Percentiles rank a stretch among this genome's conserved stretches.
Conservation (phyloP, 352 stramenopile species). For the Phytopythium aichiense region DNA sequence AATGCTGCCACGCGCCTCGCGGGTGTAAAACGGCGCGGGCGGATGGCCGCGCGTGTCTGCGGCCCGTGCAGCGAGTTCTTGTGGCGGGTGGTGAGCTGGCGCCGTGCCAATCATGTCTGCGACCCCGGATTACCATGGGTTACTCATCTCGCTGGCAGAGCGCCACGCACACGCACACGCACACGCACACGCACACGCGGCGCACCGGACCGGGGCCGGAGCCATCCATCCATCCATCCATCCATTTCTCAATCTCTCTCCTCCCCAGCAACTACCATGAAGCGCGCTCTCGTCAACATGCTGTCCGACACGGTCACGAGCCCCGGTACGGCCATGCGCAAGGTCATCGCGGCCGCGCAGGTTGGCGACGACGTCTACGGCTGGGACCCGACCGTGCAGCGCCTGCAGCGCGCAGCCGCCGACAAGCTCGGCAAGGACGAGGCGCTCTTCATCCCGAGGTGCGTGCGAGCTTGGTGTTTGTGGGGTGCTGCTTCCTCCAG, state of each 20-base stretch:
- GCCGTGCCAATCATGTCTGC: background rate
- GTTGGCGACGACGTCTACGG: conserved; percentile 62
- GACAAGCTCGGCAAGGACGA: conserved; percentile 91
- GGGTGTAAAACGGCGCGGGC: background rate
- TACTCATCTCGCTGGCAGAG: background rate
- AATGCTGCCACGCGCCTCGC: background rate
- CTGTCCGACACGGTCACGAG: conserved; percentile 97
- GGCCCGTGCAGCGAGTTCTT: conserved; percentile 1
- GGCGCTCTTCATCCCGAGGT: conserved; percentile 92
- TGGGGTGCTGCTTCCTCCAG: background rate
- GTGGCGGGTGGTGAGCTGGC: background rate
- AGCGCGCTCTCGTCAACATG: conserved; percentile 82
- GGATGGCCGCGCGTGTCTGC: background rate
- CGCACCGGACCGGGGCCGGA: background rate
- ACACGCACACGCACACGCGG: background rate
- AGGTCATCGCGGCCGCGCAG: conserved; percentile 74
- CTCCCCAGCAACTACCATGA: background rate
- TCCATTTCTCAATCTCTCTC: conserved; percentile 2
- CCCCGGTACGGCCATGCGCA: conserved; percentile 91
- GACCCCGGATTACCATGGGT: background rate
- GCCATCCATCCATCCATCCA: no score
- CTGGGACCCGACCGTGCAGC: conserved; percentile 89
- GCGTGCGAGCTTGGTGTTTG: conserved; percentile 2
- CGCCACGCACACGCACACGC: background rate
- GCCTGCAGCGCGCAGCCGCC: conserved; percentile 86